Conservation (phyloP, 2,329 filamentous ascomycete genomes). For the Pestalotiopsis sp. region DNA sequence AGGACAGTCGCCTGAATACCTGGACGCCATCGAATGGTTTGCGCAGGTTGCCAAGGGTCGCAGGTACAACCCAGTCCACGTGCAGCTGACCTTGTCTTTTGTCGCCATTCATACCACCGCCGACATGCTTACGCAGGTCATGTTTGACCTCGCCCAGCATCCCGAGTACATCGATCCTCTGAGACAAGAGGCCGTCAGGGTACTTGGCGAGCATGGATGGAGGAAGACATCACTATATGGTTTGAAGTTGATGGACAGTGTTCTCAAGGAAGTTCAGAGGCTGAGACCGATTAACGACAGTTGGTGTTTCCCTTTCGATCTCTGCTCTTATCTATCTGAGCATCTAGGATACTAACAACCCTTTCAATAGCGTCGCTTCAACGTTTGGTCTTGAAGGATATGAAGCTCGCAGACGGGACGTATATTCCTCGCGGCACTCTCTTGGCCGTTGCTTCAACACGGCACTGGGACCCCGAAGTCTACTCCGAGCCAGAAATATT, state of each 20-base stretch:
- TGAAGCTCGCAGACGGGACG: neutral
- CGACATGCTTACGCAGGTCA: slow-evolving; percentile 20
- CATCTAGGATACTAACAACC: neutral
- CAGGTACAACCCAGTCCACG: slow-evolving; percentile 15
- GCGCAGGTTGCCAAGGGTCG: neutral
- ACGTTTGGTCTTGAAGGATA: neutral
- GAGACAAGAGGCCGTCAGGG: slow-evolving; percentile 23
- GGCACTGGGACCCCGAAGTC: slow-evolving; percentile 19
- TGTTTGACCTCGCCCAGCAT: slow-evolving; percentile 23
- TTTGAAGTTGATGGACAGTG: slow-evolving; percentile 28
- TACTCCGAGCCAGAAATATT: slow-evolving; percentile 19
- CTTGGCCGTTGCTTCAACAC: neutral
- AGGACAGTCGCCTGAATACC: neutral
- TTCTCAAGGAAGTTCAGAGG: slow-evolving; percentile 28
- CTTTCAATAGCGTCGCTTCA: neutral
- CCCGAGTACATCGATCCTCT: slow-evolving; percentile 23
- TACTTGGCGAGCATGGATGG: slow-evolving; percentile 20
- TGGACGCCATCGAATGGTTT: slow-evolving; percentile 25
- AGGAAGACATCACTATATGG: slow-evolving; percentile 24
- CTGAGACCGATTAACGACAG: slow-evolving; percentile 23
- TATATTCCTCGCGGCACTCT: neutral
- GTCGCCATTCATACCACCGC: slow-evolving; percentile 27
- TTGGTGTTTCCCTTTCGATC: slow-evolving; percentile 5
- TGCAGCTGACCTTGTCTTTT: slow-evolving; percentile 22
- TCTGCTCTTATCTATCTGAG: neutral